Conservation (phyloP, 2,329 filamentous ascomycete species). For the Claviceps citrina region DNA sequence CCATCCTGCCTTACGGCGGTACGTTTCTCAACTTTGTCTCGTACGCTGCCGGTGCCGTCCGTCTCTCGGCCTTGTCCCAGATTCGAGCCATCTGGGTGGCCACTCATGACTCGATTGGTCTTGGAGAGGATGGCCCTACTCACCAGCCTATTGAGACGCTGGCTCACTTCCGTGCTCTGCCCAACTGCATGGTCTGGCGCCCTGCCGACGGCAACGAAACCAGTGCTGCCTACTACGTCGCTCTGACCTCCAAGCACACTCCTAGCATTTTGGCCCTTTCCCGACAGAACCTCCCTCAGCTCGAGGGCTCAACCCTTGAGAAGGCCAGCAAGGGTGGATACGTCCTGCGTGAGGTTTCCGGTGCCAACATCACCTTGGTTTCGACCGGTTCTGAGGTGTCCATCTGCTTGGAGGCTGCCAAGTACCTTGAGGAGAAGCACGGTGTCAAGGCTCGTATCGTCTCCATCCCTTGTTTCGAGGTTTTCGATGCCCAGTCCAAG, state of each 20-base stretch:
- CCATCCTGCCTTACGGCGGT: conserved; percentile 81
- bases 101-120: conserved; percentile 97
- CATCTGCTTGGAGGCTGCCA: conserved; percentile 84
- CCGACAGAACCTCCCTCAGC: conserved; percentile 94
- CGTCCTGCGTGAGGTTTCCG: conserved; percentile 68
- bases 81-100: conserved; percentile 88
- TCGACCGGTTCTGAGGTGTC: conserved; percentile 93
- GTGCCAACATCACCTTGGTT: conserved; percentile 75
- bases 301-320: conserved; percentile 84
- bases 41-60: conserved; percentile 88
- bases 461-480: conserved; percentile 91
- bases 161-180: conserved; percentile 93
- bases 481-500: conserved; percentile 88
- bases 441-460: conserved; percentile 79
- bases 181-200: conserved; percentile 99
- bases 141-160: conserved; percentile 99
- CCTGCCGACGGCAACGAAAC: conserved; percentile 98
- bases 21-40: conserved; percentile 99
- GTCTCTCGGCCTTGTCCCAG: conserved; percentile 82
- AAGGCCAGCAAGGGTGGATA: conserved; percentile 91
- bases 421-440: conserved; percentile 80
- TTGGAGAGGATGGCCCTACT: conserved; percentile 95
- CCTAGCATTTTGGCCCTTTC: conserved; percentile 89
- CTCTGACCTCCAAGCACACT: conserved; percentile 75
- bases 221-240: conserved; percentile 92